A percentile compares a stretch with the other conserved stretches of the same genome.
Conservation (phyloP, 2,329 filamentous ascomycete genomes). For the Aspergillus puulaauensis region DNA sequence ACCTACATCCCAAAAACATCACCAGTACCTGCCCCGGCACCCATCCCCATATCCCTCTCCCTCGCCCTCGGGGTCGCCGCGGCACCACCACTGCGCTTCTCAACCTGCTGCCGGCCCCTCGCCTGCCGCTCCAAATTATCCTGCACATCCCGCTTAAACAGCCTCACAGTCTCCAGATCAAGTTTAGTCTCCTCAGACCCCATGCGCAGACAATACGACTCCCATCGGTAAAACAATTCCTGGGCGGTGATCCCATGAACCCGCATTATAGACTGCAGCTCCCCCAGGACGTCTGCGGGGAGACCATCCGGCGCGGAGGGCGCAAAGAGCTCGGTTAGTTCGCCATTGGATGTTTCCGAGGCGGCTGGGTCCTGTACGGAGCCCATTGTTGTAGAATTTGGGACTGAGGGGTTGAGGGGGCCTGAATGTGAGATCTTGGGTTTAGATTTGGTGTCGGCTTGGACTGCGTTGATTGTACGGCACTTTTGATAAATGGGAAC, state of each 20-base stretch:
- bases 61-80: conserved; percentile 59
- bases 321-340: conserved; percentile 62
- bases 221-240: conserved; percentile 98
- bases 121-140: conserved; percentile 78
- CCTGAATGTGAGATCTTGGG: no score
- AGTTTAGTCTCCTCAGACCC: conserved; percentile 73
- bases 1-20: conserved; percentile 82
- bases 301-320: conserved; percentile 57
- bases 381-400: neutral
- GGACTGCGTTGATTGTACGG: neutral
- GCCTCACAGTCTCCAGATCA: conserved; percentile 68
- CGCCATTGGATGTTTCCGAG: conserved; percentile 49
- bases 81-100: conserved; percentile 59
- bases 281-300: conserved; percentile 72
- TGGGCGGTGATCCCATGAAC: conserved; percentile 78
- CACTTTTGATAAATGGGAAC: neutral
- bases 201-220: conserved; percentile 96
- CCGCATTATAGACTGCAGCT: conserved; percentile 82
- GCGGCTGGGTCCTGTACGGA: conserved; percentile 32
- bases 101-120: conserved; percentile 54
- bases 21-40: conserved; percentile 60
- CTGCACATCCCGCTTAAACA: conserved; percentile 83
- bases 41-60: conserved; percentile 47
- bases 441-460: neutral
- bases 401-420: no score